Percentiles rank a stretch among this genome's conserved stretches.
Evolutionary conservation across 495 filamentous ascomycete genomes (phyloP).

Genomic region (Penicillium psychrofluorescens): DNA sequence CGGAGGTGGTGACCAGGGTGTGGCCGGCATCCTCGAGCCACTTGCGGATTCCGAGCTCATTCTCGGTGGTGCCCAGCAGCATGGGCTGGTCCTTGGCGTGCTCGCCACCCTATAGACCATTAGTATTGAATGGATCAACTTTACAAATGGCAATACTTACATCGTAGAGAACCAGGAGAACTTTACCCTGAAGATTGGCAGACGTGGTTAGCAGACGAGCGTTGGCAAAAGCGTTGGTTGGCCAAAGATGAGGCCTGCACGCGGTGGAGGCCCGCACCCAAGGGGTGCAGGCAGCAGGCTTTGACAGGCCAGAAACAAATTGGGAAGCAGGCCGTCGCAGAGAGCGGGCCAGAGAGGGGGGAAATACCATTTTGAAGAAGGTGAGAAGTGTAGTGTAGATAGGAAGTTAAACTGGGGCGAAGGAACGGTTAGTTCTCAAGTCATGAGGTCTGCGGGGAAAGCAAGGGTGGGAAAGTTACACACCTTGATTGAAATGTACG

Average conservation of each 20-base stretch:
- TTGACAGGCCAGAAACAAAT: conserved; percentile 34
- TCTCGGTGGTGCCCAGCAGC: conserved; percentile 92
- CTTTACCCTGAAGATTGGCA: conserved; percentile 57
- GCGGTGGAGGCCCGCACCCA: conserved; percentile 19
- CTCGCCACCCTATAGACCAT: conserved; percentile 48
- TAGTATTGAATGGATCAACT: neutral
- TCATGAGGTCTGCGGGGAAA: no score
- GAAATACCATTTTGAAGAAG: conserved; percentile 63
- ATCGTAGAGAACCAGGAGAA: conserved; percentile 70
- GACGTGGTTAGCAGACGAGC: conserved; percentile 50
- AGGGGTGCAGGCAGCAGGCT: conserved; percentile 11
- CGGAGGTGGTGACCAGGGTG: conserved; percentile 91
- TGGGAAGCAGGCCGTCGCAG: conserved; percentile 52
- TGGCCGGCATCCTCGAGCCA: conserved; percentile 96
- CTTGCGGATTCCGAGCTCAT: conserved; percentile 91
- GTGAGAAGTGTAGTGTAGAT: neutral
- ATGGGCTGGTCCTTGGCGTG: conserved; percentile 71
- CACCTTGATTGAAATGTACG: no score
- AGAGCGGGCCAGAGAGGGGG: conserved; percentile 49
- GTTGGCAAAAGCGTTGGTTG: conserved; percentile 29
- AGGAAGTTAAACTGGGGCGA: no score
- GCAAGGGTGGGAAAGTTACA: no score
- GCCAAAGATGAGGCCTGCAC: conserved; percentile 24
- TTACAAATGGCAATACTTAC: conserved; percentile 38
- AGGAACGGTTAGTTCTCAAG: no score